Evolutionary conservation across 305 asterid genomes (phyloP).

Genomic region (Plantago lanceolata): DNA sequence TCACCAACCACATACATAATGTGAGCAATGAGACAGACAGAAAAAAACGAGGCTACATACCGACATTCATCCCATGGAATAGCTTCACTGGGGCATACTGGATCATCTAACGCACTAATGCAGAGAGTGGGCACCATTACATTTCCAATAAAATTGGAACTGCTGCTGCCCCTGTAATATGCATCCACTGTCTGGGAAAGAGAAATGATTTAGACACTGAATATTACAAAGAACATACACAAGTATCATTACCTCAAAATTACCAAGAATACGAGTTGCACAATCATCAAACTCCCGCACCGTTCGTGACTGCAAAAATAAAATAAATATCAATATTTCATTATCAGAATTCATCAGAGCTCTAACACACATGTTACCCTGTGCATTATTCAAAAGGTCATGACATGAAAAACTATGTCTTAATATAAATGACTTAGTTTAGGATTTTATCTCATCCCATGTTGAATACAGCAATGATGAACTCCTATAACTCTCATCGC

Average conservation of each 20-base stretch:
- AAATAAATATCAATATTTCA: slow-evolving; percentile 1
- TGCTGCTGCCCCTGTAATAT: slow-evolving; percentile 51
- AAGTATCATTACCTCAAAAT: slow-evolving; percentile 59
- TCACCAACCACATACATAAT: slow-evolving; percentile 11
- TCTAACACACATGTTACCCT: too few species aligned
- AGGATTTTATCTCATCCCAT: too few species aligned
- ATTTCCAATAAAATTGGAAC: slow-evolving; percentile 41
- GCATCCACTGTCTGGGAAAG: slow-evolving; percentile 60
- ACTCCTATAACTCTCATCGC: not conserved
- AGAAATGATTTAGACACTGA: slow-evolving; percentile 11
- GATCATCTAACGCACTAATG: slow-evolving; percentile 57
- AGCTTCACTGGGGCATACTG: slow-evolving; percentile 64
- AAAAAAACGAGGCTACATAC: slow-evolving; percentile 27
- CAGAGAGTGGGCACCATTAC: slow-evolving; percentile 62
- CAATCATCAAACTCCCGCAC: slow-evolving; percentile 80
- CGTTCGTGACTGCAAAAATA: slow-evolving; percentile 47
- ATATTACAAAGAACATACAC: slow-evolving; percentile 11
- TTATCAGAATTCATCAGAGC: too few species aligned
- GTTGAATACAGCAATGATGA: not conserved
- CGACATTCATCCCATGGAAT: slow-evolving; percentile 78
- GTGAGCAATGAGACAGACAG: not conserved
- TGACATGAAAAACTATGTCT: not conserved
- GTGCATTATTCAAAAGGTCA: not conserved
- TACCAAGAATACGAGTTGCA: slow-evolving; percentile 79
- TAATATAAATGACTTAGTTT: too few species aligned